Percentiles rank a stretch among this genome's conserved stretches.
These are phyloP conservation scores for Patellifolia procumbens DNA, from an alignment of 179 eudicot genomes.

Conservation along the genomic window DNA sequence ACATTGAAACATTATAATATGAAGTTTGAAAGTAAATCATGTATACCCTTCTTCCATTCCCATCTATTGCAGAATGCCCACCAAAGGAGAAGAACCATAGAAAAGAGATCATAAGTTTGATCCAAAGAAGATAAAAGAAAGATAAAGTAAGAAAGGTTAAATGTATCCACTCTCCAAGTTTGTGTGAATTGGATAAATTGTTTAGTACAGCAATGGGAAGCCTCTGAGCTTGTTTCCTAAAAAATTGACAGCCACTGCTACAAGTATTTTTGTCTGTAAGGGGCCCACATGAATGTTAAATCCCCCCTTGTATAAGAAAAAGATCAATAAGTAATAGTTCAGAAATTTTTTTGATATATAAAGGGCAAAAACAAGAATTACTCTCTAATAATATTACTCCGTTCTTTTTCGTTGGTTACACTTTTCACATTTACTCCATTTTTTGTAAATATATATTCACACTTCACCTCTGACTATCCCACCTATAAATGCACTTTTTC, in stretches of 20 bases:
- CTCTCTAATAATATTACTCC: too few relatives aligned
- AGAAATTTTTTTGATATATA: neutral
- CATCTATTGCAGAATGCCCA: constrained; percentile 5
- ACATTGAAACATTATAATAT: neutral
- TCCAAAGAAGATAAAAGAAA: neutral
- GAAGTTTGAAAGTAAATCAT: constrained; percentile 3
- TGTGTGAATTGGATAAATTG: constrained; percentile 6
- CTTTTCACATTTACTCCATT: too few relatives aligned
- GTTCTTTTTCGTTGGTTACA: too few relatives aligned
- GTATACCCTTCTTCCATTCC: neutral
- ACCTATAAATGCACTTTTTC: too few relatives aligned
- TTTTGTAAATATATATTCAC: too few relatives aligned
- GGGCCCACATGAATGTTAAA: neutral
- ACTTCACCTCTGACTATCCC: too few relatives aligned
- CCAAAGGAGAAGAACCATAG: constrained; percentile 4
- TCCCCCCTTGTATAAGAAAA: neutral
- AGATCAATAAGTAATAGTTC: neutral
- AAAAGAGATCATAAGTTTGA: neutral
- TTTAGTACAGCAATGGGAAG: neutral
- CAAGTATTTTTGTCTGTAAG: constrained; percentile 8
- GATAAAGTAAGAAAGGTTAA: neutral
- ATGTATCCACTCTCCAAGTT: constrained; percentile 12
- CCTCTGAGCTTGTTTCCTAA: constrained; percentile 25
- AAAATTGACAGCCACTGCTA: constrained; percentile 25
- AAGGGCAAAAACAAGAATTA: neutral